Evolutionary conservation across 371 early-diverging fungal species (phyloP).

Genomic region (Rhizopus microsporus): DNA sequence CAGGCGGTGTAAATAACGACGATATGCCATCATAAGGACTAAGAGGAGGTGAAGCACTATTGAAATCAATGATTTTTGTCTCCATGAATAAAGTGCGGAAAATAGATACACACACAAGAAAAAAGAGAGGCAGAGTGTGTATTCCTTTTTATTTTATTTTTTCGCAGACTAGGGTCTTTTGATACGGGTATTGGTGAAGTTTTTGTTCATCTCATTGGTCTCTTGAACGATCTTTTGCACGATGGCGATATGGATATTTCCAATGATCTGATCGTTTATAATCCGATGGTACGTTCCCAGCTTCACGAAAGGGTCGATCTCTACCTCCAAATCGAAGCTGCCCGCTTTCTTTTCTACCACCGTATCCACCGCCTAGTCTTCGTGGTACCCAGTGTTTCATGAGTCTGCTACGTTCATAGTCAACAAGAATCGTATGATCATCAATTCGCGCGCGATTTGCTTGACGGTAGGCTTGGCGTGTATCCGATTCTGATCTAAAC

Average conservation of each 20-base stretch:
- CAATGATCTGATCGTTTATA: slow-evolving; percentile 9
- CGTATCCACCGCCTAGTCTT: slow-evolving; percentile 64
- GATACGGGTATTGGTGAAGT: too few species aligned
- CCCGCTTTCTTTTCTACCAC: slow-evolving; percentile 63
- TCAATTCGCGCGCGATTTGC: slow-evolving; percentile 43
- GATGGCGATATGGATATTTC: background rate
- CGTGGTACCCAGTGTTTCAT: slow-evolving; percentile 66
- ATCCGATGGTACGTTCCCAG: slow-evolving; percentile 28
- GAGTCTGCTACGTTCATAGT: slow-evolving; percentile 56
- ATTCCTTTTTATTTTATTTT: too few species aligned
- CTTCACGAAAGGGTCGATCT: slow-evolving; percentile 56
- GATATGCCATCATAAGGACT: background rate
- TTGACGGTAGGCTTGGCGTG: slow-evolving; percentile 47
- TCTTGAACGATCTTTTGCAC: too few species aligned
- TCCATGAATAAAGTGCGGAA: too few species aligned
- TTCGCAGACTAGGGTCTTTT: too few species aligned
- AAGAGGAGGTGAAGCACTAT: background rate
- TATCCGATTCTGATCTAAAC: slow-evolving; percentile 29
- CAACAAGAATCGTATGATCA: slow-evolving; percentile 51
- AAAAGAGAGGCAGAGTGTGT: too few species aligned
- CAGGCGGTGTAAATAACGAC: slow-evolving; percentile 1
- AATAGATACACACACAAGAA: too few species aligned
- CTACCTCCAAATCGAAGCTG: slow-evolving; percentile 66
- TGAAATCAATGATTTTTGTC: background rate
- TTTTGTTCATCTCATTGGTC: too few species aligned